Base-by-base conservation (phyloP, 164 flowering plant species). In the Macadamia tetraphylla region DNA sequence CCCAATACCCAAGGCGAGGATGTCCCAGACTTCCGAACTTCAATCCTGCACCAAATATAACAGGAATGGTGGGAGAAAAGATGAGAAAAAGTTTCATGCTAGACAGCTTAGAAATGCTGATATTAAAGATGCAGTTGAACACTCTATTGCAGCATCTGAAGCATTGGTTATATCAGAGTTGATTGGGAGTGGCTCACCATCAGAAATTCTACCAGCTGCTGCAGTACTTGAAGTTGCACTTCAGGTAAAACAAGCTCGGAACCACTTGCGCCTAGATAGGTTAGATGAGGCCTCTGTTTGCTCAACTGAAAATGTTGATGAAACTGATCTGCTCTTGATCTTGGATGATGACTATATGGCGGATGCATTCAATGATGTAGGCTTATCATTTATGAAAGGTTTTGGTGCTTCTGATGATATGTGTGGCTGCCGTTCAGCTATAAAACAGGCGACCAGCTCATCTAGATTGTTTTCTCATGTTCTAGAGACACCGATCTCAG, bases 71-170 rank as follows among this genome's bases (percentile, higher is more conserved):
- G 18, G 62, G 58, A 73, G 64, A 64, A 67, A 40, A 53, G 49
- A 46, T 75, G 67, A 71, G 66, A 71, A 68, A 66, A 75, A 73
- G 43, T 42, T 17, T 15, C 58, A 70, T 30, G 44, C 14, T 51
- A 65, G 63, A 44, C 56, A 17, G 60, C 70, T 49, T 18, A 64
- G 73, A 58, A 74, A 53, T 70, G 67, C 70, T 68, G 84, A 84
- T 64, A 58, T 81, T 7, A 23, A 60, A 68, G 83, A 81, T 78
- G 86, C 87, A 23, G 80, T 90, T 69, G 95, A 93, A 73, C 83
- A 89, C 60, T 80, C 88, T 66, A 71, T 89, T 78, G 87, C 89
- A 64, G 98, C 97, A 75, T 90, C 97, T 58, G 98, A 93, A 76
- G 95, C 98, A 61, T 68, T 90, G 66, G 84, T 75, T 62, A 87